phyloP scores from a whole-genome alignment of 2,329 filamentous ascomycete species.

The Cladosporium sphaerospermum region DNA sequence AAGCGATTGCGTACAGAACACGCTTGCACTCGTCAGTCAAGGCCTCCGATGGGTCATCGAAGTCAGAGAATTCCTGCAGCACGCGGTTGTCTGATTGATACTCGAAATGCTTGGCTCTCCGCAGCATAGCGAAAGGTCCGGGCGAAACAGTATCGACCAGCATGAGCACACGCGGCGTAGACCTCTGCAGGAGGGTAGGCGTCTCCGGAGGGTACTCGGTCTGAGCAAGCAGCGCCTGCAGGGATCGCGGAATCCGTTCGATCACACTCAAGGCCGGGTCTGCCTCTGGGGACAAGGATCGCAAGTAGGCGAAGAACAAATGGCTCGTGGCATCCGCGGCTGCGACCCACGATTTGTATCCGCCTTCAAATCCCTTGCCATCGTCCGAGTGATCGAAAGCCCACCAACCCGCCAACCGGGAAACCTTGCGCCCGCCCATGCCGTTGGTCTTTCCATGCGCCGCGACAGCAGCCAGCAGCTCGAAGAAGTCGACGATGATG shows the following conservation, averaged over 20 bases:
- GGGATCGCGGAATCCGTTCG: slow-evolving; percentile 76
- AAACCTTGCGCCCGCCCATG: slow-evolving; percentile 86
- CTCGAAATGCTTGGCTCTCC: slow-evolving; percentile 89
- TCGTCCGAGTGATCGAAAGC: slow-evolving; percentile 87
- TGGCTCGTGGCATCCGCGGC: slow-evolving; percentile 95
- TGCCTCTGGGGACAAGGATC: slow-evolving; percentile 77
- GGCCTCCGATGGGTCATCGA: slow-evolving; percentile 79
- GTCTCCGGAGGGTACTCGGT: slow-evolving; percentile 88
- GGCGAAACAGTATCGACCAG: slow-evolving; percentile 93
- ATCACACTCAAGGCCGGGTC: slow-evolving; percentile 67
- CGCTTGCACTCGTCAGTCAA: slow-evolving; percentile 90
- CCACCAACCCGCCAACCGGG: slow-evolving; percentile 96
- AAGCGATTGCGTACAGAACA: slow-evolving; percentile 82
- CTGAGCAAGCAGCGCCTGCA: slow-evolving; percentile 84
- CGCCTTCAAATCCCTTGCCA: slow-evolving; percentile 86
- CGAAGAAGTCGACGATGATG: slow-evolving; percentile 96
- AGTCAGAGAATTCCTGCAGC: slow-evolving; percentile 79
- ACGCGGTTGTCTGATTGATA: slow-evolving; percentile 83
- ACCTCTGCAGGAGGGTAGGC: slow-evolving; percentile 68
- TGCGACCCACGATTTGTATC: slow-evolving; percentile 83
- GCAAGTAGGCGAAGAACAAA: slow-evolving; percentile 93
- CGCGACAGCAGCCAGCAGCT: slow-evolving; percentile 81
- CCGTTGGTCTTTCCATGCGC: slow-evolving; percentile 92
- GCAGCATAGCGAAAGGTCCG: slow-evolving; percentile 83
- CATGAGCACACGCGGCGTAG: slow-evolving; percentile 89